Evolutionary conservation across 164 flowering plant species (phyloP).

Genomic region (Liquidambar formosana): DNA sequence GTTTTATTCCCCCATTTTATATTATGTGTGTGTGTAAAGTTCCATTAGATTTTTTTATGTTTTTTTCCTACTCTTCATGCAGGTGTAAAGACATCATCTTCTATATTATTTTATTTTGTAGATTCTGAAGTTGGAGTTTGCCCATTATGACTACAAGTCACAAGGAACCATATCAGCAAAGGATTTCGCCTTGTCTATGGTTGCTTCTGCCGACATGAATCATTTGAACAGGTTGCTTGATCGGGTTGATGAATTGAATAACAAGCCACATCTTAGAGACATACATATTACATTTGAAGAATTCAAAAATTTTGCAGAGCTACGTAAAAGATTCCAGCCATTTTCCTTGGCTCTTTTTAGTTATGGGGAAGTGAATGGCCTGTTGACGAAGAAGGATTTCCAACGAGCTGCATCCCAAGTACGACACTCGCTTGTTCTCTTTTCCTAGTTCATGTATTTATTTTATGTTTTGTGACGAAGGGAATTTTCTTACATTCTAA

Average conservation of each 20-base stretch:
- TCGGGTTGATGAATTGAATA: slow-evolving; percentile 60
- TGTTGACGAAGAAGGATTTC: slow-evolving; percentile 70
- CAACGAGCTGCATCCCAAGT: slow-evolving; percentile 87
- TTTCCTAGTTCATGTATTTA: background rate
- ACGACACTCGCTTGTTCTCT: slow-evolving; percentile 12
- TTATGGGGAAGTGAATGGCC: slow-evolving; percentile 72
- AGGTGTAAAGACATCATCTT: background rate
- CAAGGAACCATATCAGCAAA: slow-evolving; percentile 76
- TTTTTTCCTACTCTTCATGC: background rate
- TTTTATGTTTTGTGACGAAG: background rate
- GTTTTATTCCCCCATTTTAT: too few relatives aligned
- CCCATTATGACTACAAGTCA: slow-evolving; percentile 77
- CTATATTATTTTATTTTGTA: slow-evolving; percentile 25
- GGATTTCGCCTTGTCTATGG: slow-evolving; percentile 93
- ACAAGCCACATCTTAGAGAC: slow-evolving; percentile 46
- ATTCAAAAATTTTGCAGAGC: slow-evolving; percentile 74
- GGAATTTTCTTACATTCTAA: background rate
- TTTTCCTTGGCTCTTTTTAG: slow-evolving; percentile 82
- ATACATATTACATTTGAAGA: slow-evolving; percentile 70
- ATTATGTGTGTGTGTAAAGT: too few relatives aligned
- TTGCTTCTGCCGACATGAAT: slow-evolving; percentile 89
- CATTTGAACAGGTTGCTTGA: slow-evolving; percentile 65
- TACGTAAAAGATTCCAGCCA: slow-evolving; percentile 62
- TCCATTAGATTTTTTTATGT: too few relatives aligned
- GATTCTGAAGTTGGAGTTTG: slow-evolving; percentile 83